phyloP scores from a whole-genome alignment of 805 yeast genomes.

The Ogataea ganodermae region DNA sequence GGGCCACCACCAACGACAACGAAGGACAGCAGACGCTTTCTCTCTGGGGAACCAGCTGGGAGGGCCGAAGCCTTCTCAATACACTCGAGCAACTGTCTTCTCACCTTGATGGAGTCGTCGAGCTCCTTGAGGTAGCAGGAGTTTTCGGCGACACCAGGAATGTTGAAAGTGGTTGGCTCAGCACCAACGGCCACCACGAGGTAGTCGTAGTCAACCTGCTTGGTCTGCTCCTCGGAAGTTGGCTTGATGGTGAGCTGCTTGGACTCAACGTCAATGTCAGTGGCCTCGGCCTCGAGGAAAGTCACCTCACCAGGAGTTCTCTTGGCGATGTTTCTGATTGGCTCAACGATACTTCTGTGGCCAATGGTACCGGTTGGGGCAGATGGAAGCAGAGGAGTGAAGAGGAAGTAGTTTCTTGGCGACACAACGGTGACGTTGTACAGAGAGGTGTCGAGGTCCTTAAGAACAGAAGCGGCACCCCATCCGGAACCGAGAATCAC shows the following conservation, averaged over 20 bases:
- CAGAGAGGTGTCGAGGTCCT: conserved; percentile 53
- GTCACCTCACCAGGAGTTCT: conserved; percentile 52
- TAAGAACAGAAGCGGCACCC: conserved; percentile 55
- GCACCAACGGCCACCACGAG: conserved; percentile 60
- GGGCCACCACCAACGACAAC: conserved; percentile 63
- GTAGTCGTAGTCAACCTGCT: conserved; percentile 43
- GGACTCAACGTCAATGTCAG: conserved; percentile 48
- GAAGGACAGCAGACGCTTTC: conserved; percentile 52
- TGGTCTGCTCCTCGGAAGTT: conserved; percentile 42
- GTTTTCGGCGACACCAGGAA: conserved; percentile 58
- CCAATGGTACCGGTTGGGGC: conserved; percentile 59
- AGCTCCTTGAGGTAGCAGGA: conserved; percentile 54
- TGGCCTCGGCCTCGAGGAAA: conserved; percentile 58
- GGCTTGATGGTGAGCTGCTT: conserved; percentile 49
- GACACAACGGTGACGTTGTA: conserved; percentile 56
- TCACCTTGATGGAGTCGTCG: conserved; percentile 49
- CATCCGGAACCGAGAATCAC: conserved; percentile 55
- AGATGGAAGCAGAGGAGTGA: conserved; percentile 57
- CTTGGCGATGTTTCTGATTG: conserved; percentile 54
- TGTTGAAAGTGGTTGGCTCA: conserved; percentile 57
- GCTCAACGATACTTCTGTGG: conserved; percentile 53
- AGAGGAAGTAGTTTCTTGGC: conserved; percentile 57
- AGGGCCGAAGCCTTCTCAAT: conserved; percentile 56
- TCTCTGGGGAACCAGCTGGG: conserved; percentile 52
- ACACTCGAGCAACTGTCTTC: conserved; percentile 50